phyloP scores from a whole-genome alignment of 306 rosid species.

The Malus fusca region DNA sequence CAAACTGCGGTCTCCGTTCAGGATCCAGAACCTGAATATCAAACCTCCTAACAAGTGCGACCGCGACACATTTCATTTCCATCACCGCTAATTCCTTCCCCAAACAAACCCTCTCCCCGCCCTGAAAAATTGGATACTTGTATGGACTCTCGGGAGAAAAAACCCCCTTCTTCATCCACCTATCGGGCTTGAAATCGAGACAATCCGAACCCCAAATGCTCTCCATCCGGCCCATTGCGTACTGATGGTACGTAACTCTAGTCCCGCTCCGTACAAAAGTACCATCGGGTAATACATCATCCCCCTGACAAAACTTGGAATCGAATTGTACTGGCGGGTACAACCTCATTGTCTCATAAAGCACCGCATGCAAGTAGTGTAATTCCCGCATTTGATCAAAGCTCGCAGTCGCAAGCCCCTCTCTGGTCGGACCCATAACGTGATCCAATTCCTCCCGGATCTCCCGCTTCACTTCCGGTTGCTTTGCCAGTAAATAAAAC shows the following conservation, averaged over 20 bases:
- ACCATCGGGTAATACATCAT: slow-evolving; percentile 82
- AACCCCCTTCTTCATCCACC: slow-evolving; percentile 56
- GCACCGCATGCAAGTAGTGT: slow-evolving; percentile 65
- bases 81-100: slow-evolving; percentile 73
- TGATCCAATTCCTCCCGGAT: slow-evolving; percentile 52
- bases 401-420: slow-evolving; percentile 7
- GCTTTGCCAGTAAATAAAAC: slow-evolving; percentile 41
- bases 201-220: slow-evolving; percentile 70
- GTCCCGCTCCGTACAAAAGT: slow-evolving; percentile 59
- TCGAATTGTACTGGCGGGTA: slow-evolving; percentile 87
- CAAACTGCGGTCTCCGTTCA: slow-evolving; percentile 30
- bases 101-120: slow-evolving; percentile 72
- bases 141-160: slow-evolving; percentile 42
- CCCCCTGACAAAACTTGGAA: slow-evolving; percentile 58
- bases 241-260: slow-evolving; percentile 78
- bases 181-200: slow-evolving; percentile 52
- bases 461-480: slow-evolving; percentile 30
- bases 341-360: slow-evolving; percentile 74
- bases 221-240: slow-evolving; percentile 97
- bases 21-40: slow-evolving; percentile 32
- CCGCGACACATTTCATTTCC: slow-evolving; percentile 48
- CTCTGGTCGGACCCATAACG: slow-evolving; percentile 21
- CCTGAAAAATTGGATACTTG: slow-evolving; percentile 83
- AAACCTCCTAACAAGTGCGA: slow-evolving; percentile 33
- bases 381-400: slow-evolving; percentile 40